Evolutionary conservation across 805 yeast species (phyloP).

Genomic region (Candida glaebosa): DNA sequence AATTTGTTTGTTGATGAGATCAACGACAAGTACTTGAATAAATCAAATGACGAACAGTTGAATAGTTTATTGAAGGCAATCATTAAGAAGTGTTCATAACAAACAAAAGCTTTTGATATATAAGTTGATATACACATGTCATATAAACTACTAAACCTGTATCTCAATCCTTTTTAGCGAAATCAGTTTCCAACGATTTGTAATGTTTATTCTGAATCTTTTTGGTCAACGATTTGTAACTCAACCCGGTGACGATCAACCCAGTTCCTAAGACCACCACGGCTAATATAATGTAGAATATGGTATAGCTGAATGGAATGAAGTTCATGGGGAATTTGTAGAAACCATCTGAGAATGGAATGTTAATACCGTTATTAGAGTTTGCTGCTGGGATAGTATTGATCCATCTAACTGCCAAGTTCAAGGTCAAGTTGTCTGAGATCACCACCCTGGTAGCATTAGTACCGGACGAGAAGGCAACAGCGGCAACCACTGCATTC

Average conservation of each 20-base stretch:
- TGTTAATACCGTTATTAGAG: slow-evolving; percentile 10
- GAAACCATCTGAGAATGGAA: slow-evolving; percentile 39
- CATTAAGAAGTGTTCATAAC: slow-evolving; percentile 28
- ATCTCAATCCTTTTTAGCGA: slow-evolving; percentile 18
- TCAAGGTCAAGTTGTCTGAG: slow-evolving; percentile 58
- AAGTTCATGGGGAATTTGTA: slow-evolving; percentile 32
- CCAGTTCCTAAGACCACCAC: slow-evolving; percentile 21
- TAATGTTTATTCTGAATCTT: slow-evolving; percentile 17
- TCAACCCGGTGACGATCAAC: slow-evolving; percentile 19
- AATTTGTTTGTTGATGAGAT: slow-evolving; percentile 22
- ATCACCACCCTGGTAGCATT: slow-evolving; percentile 60
- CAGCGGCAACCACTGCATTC: slow-evolving; percentile 48
- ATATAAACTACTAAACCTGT: neutral
- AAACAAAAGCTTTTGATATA: neutral
- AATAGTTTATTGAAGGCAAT: slow-evolving; percentile 35
- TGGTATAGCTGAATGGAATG: slow-evolving; percentile 24
- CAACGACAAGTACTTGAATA: slow-evolving; percentile 22
- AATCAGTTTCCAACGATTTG: slow-evolving; percentile 21
- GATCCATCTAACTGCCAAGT: slow-evolving; percentile 59
- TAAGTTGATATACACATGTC: neutral
- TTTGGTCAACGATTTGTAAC: slow-evolving; percentile 20
- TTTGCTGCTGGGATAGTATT: slow-evolving; percentile 18
- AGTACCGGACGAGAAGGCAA: slow-evolving; percentile 60
- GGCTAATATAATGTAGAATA: slow-evolving; percentile 18
- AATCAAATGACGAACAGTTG: slow-evolving; percentile 19